Evolutionary conservation across 805 yeast species (phyloP).

Genomic region (Hagleromyces aurorensis): DNA sequence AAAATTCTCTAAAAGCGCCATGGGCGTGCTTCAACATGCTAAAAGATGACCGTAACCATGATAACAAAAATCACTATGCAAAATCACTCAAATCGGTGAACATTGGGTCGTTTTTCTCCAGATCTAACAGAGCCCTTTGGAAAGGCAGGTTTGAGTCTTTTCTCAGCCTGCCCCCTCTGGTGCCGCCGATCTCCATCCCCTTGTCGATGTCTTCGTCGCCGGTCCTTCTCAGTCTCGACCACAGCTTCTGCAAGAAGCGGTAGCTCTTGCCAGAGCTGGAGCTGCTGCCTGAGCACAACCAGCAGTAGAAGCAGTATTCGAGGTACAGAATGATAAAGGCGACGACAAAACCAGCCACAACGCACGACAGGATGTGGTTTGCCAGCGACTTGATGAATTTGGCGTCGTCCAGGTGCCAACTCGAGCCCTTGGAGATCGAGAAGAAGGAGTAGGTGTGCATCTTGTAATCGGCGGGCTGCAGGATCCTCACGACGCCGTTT

Average conservation of each 20-base stretch:
- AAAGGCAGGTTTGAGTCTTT: constrained; percentile 26
- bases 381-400: constrained; percentile 65
- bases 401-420: constrained; percentile 92
- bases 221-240: constrained; percentile 1
- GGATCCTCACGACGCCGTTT: constrained; percentile 55
- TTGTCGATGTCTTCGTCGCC: constrained; percentile 1
- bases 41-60: too few species aligned
- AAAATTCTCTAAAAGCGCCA: too few species aligned
- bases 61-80: too few species aligned
- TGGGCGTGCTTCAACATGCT: too few species aligned
- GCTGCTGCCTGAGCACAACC: constrained; percentile 27
- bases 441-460: constrained; percentile 56
- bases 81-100: constrained; percentile 14
- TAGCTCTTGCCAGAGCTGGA: constrained; percentile 5
- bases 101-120: constrained; percentile 17
- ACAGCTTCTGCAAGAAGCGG: not conserved
- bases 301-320: constrained; percentile 41
- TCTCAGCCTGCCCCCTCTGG: constrained; percentile 16
- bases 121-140: constrained; percentile 15
- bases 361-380: constrained; percentile 64
- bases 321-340: constrained; percentile 41
- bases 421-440: constrained; percentile 70
- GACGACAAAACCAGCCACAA: constrained; percentile 57
- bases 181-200: constrained; percentile 1
- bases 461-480: constrained; percentile 70